These are phyloP conservation scores for Adiantum capillusveneris DNA, from an alignment of 75 land plant genomes.

Conservation along the genomic window DNA sequence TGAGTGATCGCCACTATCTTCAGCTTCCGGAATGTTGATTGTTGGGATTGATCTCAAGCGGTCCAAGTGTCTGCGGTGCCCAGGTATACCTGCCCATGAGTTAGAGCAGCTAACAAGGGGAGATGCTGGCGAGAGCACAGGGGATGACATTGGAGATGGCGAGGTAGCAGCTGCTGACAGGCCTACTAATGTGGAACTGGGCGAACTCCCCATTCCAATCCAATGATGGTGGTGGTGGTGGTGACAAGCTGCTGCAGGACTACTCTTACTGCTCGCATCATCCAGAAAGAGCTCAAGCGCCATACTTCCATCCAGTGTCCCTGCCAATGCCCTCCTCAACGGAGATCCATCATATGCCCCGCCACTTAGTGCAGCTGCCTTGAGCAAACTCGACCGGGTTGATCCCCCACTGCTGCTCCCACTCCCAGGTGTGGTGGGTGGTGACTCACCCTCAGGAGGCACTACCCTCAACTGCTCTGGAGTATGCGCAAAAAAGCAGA, in stretches of 20 bases:
- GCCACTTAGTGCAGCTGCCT: neutral
- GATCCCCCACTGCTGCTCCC: slow-evolving; percentile 7
- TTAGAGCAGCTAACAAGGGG: neutral
- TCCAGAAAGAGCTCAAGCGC: neutral
- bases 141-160: slow-evolving; percentile 16
- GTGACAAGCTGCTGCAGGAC: neutral
- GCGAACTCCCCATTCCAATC: neutral
- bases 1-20: neutral
- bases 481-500: slow-evolving; percentile 49
- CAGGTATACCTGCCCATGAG: neutral
- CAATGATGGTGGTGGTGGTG: slow-evolving; percentile 1
- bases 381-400: neutral
- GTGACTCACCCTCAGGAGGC: slow-evolving; percentile 8
- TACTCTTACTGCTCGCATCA: neutral
- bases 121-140: slow-evolving; percentile 1
- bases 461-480: slow-evolving; percentile 54
- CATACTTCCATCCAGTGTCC: neutral
- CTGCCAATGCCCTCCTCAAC: slow-evolving; percentile 2
- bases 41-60: slow-evolving; percentile 25
- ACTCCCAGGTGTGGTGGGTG: slow-evolving; percentile 3
- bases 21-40: slow-evolving; percentile 13
- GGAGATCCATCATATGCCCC: slow-evolving; percentile 43
- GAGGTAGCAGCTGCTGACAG: neutral
- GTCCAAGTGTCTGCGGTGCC: slow-evolving; percentile 23
- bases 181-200: neutral